phyloP scores from a whole-genome alignment of 2,329 filamentous ascomycete species.

The Epichloe scottii region DNA sequence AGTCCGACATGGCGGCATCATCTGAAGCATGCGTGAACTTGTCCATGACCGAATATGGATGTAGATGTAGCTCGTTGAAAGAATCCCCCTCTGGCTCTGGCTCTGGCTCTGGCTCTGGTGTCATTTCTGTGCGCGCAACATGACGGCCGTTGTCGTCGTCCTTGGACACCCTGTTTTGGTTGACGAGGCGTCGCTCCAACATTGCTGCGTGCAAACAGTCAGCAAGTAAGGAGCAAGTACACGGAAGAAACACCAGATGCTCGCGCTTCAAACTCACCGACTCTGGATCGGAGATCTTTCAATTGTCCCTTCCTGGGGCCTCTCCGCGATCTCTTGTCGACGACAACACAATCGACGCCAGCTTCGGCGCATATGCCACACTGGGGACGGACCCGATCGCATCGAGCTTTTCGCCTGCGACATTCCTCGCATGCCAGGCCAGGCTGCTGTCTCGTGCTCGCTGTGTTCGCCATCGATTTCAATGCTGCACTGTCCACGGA shows the following conservation, averaged over 20 bases:
- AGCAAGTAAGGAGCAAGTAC: not conserved
- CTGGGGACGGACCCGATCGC: not conserved
- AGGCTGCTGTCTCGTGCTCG: not conserved
- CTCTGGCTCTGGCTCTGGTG: not conserved
- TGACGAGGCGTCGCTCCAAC: not conserved
- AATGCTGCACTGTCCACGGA: too few species aligned
- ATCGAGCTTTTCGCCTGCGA: not conserved
- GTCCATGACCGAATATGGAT: too few species aligned
- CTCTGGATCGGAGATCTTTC: not conserved
- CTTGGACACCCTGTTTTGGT: not conserved
- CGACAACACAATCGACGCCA: not conserved
- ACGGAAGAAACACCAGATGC: not conserved
- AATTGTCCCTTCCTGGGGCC: not conserved
- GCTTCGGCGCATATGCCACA: not conserved
- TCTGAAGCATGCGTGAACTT: not conserved
- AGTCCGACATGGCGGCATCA: not conserved
- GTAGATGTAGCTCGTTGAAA: too few species aligned
- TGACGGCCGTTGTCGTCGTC: too few species aligned
- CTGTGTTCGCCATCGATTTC: not conserved
- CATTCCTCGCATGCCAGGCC: not conserved
- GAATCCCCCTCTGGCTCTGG: too few species aligned
- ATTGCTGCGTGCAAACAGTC: not conserved
- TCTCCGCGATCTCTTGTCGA: not conserved
- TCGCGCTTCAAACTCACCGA: not conserved
- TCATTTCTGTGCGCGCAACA: not conserved